phyloP scores from a whole-genome alignment of 2,329 filamentous ascomycete genomes.

The Nectriaceae sp. region DNA sequence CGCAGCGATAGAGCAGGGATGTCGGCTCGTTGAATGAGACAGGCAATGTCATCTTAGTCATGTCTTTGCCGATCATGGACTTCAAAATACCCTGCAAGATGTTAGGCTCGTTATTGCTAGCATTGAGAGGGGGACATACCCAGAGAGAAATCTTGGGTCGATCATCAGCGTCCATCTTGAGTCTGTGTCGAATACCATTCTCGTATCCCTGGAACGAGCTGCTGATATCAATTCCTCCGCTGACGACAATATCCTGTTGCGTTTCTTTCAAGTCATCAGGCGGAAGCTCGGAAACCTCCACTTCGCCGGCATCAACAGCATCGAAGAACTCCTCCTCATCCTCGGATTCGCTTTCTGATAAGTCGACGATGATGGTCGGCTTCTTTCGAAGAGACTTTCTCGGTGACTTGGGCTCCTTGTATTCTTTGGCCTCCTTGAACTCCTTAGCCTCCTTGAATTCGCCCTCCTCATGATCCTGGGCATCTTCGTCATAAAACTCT shows the following conservation, averaged over 20 bases:
- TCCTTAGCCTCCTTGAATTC: slow-evolving; percentile 17
- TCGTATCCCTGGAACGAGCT: slow-evolving; percentile 89
- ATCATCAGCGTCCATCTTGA: slow-evolving; percentile 91
- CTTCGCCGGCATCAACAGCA: slow-evolving; percentile 89
- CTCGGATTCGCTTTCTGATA: slow-evolving; percentile 81
- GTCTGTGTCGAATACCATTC: slow-evolving; percentile 74
- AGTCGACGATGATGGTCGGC: slow-evolving; percentile 68
- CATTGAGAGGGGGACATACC: slow-evolving; percentile 58
- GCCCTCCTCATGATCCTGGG: slow-evolving; percentile 7
- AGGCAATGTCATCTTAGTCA: slow-evolving; percentile 99
- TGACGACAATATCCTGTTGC: slow-evolving; percentile 43
- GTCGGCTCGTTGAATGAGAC: slow-evolving; percentile 99
- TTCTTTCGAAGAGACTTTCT: slow-evolving; percentile 50
- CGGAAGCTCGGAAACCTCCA: slow-evolving; percentile 75
- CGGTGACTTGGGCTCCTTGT: slow-evolving; percentile 38
- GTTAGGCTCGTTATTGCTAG: slow-evolving; percentile 29
- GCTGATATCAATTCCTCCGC: slow-evolving; percentile 63
- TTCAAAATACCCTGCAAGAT: slow-evolving; percentile 96
- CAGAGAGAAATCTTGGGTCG: slow-evolving; percentile 93
- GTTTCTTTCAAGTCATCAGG: slow-evolving; percentile 45
- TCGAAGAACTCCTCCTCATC: slow-evolving; percentile 96
- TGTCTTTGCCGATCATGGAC: slow-evolving; percentile 99
- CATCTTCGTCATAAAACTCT: slow-evolving; percentile 28
- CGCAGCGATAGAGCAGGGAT: slow-evolving; percentile 89
- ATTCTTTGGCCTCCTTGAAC: slow-evolving; percentile 20